phyloP scores from a whole-genome alignment of 768 basidiomycete species.

The Serendipita sp. region DNA sequence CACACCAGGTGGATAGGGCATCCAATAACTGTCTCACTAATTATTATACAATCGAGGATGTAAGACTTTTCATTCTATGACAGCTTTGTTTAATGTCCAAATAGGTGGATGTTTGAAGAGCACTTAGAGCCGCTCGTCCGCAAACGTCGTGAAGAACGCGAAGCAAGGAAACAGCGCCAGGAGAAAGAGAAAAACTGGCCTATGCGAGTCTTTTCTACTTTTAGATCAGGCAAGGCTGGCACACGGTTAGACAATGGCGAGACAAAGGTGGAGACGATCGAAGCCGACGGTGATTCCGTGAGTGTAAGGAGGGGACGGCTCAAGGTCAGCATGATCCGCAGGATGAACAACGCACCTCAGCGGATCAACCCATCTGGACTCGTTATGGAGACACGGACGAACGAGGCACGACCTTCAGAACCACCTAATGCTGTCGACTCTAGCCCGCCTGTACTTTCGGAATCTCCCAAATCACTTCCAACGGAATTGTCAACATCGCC shows the following conservation, averaged over 20 bases:
- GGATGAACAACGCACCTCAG: background rate
- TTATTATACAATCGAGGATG: background rate
- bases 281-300: background rate
- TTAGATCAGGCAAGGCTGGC: background rate
- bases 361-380: background rate
- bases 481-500: background rate
- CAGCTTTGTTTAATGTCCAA: background rate
- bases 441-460: background rate
- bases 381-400: background rate
- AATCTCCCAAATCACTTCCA: background rate
- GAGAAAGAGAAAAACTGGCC: background rate
- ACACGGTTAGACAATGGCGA: background rate
- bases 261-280: background rate
- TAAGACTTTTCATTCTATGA: background rate
- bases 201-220: background rate
- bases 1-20: background rate
- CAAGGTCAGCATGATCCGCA: background rate
- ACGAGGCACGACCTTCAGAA: background rate
- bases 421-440: background rate
- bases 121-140: slow-evolving; percentile 2
- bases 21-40: background rate
- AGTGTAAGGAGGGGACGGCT: background rate
- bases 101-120: background rate
- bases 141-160: background rate
- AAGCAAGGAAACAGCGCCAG: background rate